Evolutionary conservation across 768 basidiomycete species (phyloP).

Genomic region (Boletus insuetus): DNA sequence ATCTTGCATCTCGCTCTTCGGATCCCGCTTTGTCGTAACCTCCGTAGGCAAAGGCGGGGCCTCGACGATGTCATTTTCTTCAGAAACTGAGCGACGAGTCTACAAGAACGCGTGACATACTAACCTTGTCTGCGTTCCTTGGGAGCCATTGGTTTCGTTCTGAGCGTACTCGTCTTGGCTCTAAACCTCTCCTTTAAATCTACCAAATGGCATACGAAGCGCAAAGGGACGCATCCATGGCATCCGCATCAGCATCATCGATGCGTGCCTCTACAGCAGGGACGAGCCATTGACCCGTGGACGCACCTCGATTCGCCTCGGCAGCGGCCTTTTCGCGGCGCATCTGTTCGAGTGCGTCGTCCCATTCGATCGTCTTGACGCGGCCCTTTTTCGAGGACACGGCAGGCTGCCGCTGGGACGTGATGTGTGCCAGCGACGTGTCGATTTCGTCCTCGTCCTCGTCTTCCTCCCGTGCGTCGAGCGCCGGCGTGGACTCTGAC

Average conservation of each 20-base stretch:
- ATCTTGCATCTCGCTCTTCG: slow-evolving; percentile 64
- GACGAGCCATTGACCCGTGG: not conserved
- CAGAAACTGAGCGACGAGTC: not conserved
- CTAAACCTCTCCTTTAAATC: slow-evolving; percentile 60
- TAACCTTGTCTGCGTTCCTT: slow-evolving; percentile 41
- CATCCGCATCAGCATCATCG: not conserved
- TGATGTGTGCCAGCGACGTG: slow-evolving; percentile 51
- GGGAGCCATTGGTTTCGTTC: slow-evolving; percentile 33
- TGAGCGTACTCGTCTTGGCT: slow-evolving; percentile 51
- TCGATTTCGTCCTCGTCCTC: slow-evolving; percentile 62
- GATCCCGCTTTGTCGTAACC: slow-evolving; percentile 31
- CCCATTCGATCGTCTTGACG: slow-evolving; percentile 65
- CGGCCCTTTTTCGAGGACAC: slow-evolving; percentile 56
- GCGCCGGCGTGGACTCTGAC: slow-evolving; percentile 33
- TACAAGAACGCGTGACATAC: slow-evolving; percentile 1
- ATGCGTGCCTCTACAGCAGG: too few species aligned
- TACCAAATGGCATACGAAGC: slow-evolving; percentile 19
- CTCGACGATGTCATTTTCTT: slow-evolving; percentile 38
- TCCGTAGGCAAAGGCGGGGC: slow-evolving; percentile 55
- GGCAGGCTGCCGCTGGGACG: slow-evolving; percentile 25
- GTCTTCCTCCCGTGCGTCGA: slow-evolving; percentile 37
- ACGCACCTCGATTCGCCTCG: slow-evolving; percentile 71
- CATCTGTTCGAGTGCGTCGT: slow-evolving; percentile 60
- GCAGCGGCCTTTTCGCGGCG: slow-evolving; percentile 68
- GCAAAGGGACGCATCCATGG: too few species aligned